A percentile compares a stretch with the other conserved stretches of the same genome.
Conservation (phyloP, 352 stramenopile genomes). For the Sclerospora graminicola region DNA sequence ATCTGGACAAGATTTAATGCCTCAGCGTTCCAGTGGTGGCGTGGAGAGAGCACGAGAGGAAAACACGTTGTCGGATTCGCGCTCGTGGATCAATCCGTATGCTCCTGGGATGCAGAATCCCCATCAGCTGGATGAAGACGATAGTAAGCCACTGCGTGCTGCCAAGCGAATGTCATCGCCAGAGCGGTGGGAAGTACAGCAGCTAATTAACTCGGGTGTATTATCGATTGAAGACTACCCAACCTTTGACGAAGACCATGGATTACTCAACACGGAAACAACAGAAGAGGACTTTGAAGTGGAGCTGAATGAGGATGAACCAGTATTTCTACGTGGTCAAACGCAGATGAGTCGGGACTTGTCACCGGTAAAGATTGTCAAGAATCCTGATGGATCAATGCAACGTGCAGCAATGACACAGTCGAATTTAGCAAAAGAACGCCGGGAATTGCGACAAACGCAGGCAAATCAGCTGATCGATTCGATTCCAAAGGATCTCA, state of each 20-base stretch:
- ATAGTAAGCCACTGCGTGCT: constrained; percentile 58
- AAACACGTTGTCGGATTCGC: constrained; percentile 36
- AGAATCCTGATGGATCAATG: constrained; percentile 98
- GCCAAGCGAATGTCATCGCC: constrained; percentile 90
- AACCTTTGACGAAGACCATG: constrained; percentile 93
- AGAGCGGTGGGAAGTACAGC: constrained; percentile 95
- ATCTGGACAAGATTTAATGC: constrained; percentile 91
- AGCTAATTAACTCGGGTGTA: constrained; percentile 97
- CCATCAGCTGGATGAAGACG: constrained; percentile 51
- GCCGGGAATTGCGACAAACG: constrained; percentile 92
- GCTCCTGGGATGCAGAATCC: constrained; percentile 71
- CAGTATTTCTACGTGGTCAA: constrained; percentile 94
- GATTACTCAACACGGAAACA: constrained; percentile 64
- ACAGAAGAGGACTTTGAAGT: constrained; percentile 88
- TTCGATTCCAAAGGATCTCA: constrained; percentile 97
- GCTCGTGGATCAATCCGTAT: constrained; percentile 80
- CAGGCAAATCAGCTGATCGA: constrained; percentile 96
- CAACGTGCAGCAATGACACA: constrained; percentile 96
- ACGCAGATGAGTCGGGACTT: constrained; percentile 87
- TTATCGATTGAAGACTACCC: constrained; percentile 97
- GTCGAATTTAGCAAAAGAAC: constrained; percentile 94
- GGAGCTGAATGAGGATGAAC: constrained; percentile 95
- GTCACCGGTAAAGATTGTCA: constrained; percentile 96
- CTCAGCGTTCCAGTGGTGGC: constrained; percentile 71
- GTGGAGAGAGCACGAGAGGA: constrained; percentile 43